phyloP scores from a whole-genome alignment of 345 rosid species.

The Clarkia xantiana region DNA sequence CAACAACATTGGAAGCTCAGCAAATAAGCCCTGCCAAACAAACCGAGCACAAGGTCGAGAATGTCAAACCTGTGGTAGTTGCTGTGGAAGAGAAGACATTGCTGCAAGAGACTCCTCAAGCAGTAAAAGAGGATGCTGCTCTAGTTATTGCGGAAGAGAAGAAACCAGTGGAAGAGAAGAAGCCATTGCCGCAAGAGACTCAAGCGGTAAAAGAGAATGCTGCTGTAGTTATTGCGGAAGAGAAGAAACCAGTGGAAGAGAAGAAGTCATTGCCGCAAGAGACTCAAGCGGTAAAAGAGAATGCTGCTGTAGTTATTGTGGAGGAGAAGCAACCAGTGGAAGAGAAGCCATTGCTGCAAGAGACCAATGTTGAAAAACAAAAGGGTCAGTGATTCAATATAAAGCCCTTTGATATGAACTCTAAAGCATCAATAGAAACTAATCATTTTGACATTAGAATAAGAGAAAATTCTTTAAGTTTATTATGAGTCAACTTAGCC shows the following conservation, averaged over 20 bases:
- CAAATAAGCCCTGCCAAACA: not conserved
- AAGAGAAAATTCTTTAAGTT: no score
- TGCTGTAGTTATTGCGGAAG: not conserved
- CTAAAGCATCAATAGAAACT: no score
- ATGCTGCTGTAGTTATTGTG: not conserved
- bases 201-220: not conserved
- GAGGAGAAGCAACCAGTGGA: slow-evolving; percentile 4
- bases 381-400: not conserved
- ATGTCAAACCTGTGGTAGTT: not conserved
- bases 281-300: slow-evolving; percentile 3
- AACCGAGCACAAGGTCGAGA: not conserved
- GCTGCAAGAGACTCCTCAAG: slow-evolving; percentile 1
- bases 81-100: slow-evolving; percentile 4
- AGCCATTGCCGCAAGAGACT: slow-evolving; percentile 1
- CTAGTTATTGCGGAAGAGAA: not conserved
- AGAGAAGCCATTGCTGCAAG: slow-evolving; percentile 6
- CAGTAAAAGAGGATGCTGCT: not conserved
- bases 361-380: slow-evolving; percentile 3
- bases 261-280: slow-evolving; percentile 4
- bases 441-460: no score
- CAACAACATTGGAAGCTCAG: not conserved
- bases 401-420: not conserved
- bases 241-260: slow-evolving; percentile 5
- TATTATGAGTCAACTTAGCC: no score
- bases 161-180: slow-evolving; percentile 8